Evolutionary conservation across 106 monocot species (phyloP).

Genomic region (Dendrobium huoshanense): DNA sequence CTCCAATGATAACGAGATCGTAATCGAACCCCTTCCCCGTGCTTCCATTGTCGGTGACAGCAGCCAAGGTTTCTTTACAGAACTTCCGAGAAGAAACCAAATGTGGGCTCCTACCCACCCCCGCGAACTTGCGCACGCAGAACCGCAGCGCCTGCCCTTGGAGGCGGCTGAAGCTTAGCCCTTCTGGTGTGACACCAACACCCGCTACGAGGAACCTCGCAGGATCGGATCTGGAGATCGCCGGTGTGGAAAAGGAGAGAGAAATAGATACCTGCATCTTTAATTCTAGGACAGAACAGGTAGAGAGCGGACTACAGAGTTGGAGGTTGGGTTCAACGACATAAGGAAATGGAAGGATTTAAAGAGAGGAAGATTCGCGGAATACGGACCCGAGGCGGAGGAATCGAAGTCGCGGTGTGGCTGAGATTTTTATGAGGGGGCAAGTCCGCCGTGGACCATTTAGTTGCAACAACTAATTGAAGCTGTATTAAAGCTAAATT

Average conservation of each 20-base stretch:
- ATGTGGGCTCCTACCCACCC: slow-evolving; percentile 1
- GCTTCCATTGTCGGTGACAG: slow-evolving; percentile 33
- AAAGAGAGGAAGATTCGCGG: background rate
- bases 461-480: too few relatives aligned
- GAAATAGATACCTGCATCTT: slow-evolving; percentile 10
- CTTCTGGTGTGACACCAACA: background rate
- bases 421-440: too few relatives aligned
- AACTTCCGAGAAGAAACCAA: background rate
- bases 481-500: too few relatives aligned
- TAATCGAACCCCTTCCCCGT: slow-evolving; percentile 65
- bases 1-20: slow-evolving; percentile 91
- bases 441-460: too few relatives aligned
- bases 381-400: background rate
- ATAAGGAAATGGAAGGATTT: background rate
- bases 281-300: background rate
- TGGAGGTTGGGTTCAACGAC: background rate
- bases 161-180: slow-evolving; percentile 64
- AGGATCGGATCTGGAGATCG: slow-evolving; percentile 6
- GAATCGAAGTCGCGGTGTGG: background rate
- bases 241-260: slow-evolving; percentile 6
- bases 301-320: background rate
- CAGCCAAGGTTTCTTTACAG: slow-evolving; percentile 13
- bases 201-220: background rate
- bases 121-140: background rate
- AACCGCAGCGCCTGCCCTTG: slow-evolving; percentile 34